Conservation (phyloP, 805 yeast genomes). For the Cyberlindnera veronae region DNA sequence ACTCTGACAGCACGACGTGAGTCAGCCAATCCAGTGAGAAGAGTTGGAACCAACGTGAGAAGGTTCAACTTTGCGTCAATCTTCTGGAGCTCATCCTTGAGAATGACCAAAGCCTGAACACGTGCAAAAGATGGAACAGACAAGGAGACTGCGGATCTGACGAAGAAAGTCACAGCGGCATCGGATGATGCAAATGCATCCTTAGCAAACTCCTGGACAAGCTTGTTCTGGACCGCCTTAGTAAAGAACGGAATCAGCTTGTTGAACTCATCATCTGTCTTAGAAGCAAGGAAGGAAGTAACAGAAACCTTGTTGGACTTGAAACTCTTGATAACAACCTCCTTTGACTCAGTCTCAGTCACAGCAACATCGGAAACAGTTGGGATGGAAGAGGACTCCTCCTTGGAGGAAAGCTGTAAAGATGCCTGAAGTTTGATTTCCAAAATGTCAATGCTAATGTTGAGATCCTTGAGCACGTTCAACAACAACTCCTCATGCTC, state of each 20-base stretch:
- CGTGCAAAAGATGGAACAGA: constrained; percentile 58
- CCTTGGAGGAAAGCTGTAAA: constrained; percentile 33
- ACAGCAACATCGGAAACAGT: constrained; percentile 20
- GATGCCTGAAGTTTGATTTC: constrained; percentile 72
- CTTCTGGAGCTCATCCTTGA: constrained; percentile 33
- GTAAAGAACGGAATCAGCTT: constrained; percentile 41
- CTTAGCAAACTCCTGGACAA: constrained; percentile 27
- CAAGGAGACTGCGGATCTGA: constrained; percentile 54
- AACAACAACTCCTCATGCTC: constrained; percentile 37
- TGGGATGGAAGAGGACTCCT: constrained; percentile 21
- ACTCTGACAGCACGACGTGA: constrained; percentile 47
- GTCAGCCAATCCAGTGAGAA: constrained; percentile 53
- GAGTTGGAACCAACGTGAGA: constrained; percentile 56
- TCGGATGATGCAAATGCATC: constrained; percentile 38
- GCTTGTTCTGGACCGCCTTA: constrained; percentile 35
- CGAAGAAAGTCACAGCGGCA: constrained; percentile 51
- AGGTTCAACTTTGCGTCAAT: constrained; percentile 38
- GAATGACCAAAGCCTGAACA: constrained; percentile 41
- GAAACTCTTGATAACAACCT: constrained; percentile 16
- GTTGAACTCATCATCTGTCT: constrained; percentile 39
- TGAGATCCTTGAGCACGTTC: constrained; percentile 34
- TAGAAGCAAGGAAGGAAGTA: constrained; percentile 35
- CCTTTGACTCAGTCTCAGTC: constrained; percentile 10
- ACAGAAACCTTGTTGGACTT: constrained; percentile 17
- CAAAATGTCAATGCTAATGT: constrained; percentile 40